These are phyloP conservation scores for Aspergillus sojae DNA, from an alignment of 2,329 filamentous ascomycete species.

Conservation along the genomic window DNA sequence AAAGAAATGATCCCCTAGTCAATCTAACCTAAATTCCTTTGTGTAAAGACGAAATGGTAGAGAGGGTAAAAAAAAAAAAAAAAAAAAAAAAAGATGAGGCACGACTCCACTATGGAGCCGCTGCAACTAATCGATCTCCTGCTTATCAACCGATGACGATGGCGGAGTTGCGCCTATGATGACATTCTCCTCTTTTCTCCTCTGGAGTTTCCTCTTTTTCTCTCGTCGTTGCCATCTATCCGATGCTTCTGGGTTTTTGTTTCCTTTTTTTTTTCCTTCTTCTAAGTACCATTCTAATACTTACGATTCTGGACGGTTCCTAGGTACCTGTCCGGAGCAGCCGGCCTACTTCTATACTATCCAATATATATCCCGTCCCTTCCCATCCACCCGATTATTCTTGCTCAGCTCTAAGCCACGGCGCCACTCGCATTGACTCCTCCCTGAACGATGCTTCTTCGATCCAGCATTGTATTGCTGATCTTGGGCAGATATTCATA, in stretches of 20 bases:
- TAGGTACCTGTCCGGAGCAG: neutral
- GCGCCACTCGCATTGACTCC: neutral
- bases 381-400: neutral
- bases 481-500: neutral
- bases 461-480: neutral
- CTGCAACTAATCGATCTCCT: neutral
- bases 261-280: neutral
- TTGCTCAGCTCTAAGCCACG: neutral
- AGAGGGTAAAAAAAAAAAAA: neutral
- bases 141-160: conserved; percentile 2
- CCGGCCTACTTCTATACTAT: neutral
- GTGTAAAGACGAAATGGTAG: neutral
- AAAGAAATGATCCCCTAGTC: neutral
- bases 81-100: neutral
- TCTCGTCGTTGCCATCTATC: neutral
- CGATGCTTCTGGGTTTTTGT: neutral
- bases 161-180: neutral
- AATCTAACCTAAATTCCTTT: neutral
- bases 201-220: neutral
- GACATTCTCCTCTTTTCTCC: neutral
- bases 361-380: neutral
- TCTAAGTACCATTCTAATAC: neutral
- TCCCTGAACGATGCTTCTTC: neutral
- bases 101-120: neutral
- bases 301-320: neutral